Percentiles rank a stretch among this genome's conserved stretches.
Evolutionary conservation across 768 basidiomycete genomes (phyloP).

Genomic region (Lactarius hatsudake): DNA sequence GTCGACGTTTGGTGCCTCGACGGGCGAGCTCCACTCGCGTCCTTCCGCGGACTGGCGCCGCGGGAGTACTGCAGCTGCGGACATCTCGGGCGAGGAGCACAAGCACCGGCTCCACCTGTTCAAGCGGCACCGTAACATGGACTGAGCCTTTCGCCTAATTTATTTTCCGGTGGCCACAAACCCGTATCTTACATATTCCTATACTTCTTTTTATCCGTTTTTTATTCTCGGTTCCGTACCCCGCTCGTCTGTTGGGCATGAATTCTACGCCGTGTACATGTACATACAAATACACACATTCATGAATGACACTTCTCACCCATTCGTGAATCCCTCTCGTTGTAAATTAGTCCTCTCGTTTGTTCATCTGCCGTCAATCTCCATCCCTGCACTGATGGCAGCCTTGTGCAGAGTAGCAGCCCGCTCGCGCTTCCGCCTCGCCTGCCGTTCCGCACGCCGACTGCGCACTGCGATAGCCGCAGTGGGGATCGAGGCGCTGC

Average conservation of each 20-base stretch:
- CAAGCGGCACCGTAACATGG: background rate
- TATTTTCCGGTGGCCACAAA: too few relatives aligned
- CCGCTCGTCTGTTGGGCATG: too few relatives aligned
- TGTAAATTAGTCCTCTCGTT: too few relatives aligned
- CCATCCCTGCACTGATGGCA: slow-evolving; percentile 7
- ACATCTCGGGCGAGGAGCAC: background rate
- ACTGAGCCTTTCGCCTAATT: background rate
- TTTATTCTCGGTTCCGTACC: too few relatives aligned
- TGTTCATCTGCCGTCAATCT: slow-evolving; percentile 5
- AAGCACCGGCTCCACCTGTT: background rate
- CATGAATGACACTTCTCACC: background rate
- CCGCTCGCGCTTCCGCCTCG: slow-evolving; percentile 15
- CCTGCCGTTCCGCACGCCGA: slow-evolving; percentile 10
- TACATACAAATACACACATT: background rate
- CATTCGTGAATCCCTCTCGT: too few relatives aligned
- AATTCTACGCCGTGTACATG: background rate
- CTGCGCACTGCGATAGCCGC: background rate
- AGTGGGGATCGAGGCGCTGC: slow-evolving; percentile 12
- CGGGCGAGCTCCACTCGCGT: too few relatives aligned
- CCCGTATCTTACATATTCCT: too few relatives aligned
- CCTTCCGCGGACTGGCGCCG: too few relatives aligned
- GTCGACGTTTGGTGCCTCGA: background rate
- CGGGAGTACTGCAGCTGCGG: background rate
- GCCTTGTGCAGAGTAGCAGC: background rate
- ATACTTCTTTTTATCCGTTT: too few relatives aligned